Conservation (phyloP, 495 filamentous ascomycete species). For the Pyrenopolyporus hunteri region DNA sequence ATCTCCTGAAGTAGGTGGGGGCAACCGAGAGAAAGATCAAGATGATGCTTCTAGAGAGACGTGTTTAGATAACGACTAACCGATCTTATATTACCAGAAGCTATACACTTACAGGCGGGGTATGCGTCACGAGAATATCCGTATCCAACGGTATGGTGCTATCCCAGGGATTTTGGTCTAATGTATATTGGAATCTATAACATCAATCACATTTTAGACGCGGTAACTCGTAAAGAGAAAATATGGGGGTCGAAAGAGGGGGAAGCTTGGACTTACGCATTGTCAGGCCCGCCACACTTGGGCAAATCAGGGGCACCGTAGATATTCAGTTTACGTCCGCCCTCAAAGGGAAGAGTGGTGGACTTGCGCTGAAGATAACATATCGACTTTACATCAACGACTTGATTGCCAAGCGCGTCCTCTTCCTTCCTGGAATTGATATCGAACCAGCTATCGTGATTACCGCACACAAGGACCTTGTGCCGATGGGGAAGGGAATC, state of each 20-base stretch:
- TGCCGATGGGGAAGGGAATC: slow-evolving; percentile 69
- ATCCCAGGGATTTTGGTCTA: slow-evolving; percentile 53
- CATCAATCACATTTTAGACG: not conserved
- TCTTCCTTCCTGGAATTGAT: slow-evolving; percentile 48
- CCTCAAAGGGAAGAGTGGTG: slow-evolving; percentile 54
- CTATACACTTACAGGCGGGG: slow-evolving; percentile 50
- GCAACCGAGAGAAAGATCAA: slow-evolving; percentile 79
- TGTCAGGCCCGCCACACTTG: slow-evolving; percentile 56
- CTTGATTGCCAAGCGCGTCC: slow-evolving; percentile 41
- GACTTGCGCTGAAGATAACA: slow-evolving; percentile 59
- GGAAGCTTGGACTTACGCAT: slow-evolving; percentile 55
- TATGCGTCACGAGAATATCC: slow-evolving; percentile 88
- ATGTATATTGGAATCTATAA: slow-evolving; percentile 57
- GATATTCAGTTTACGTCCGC: slow-evolving; percentile 58
- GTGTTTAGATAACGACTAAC: not conserved
- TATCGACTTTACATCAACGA: slow-evolving; percentile 53
- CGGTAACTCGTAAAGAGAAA: not conserved
- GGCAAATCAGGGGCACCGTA: slow-evolving; percentile 62
- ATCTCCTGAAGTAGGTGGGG: slow-evolving; percentile 74
- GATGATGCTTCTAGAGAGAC: slow-evolving; percentile 64
- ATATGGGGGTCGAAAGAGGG: too few relatives aligned
- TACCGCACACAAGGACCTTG: slow-evolving; percentile 87
- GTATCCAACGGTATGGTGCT: slow-evolving; percentile 68
- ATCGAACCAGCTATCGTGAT: slow-evolving; percentile 88
- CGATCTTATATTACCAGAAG: not conserved